Percentiles rank a stretch among this genome's conserved stretches.
These are phyloP conservation scores for Apostasia shenzhenica DNA, from an alignment of 106 monocot genomes.

Conservation along the genomic window DNA sequence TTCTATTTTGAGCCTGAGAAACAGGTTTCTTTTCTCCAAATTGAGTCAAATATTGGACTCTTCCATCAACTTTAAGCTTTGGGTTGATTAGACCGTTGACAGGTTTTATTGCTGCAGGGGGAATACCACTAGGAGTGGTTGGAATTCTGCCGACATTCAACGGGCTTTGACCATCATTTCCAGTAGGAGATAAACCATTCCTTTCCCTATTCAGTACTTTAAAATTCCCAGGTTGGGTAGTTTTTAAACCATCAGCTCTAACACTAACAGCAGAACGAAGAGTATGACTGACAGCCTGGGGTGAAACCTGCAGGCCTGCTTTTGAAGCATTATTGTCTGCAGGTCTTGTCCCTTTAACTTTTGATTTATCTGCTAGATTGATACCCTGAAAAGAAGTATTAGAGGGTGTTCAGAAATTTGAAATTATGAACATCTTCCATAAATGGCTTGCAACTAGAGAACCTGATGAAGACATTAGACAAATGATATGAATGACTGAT, in stretches of 20 bases:
- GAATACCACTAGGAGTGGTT: constrained; percentile 9
- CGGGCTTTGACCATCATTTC: constrained; percentile 22
- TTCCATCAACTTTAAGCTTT: constrained; percentile 24
- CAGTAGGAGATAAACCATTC: constrained; percentile 31
- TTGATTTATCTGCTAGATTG: constrained; percentile 47
- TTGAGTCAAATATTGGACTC: constrained; percentile 3
- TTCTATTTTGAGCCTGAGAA: constrained; percentile 34
- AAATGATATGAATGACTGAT: too few relatives aligned
- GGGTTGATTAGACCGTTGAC: constrained; percentile 11
- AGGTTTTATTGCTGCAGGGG: constrained; percentile 13
- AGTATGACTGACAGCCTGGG: constrained; percentile 17
- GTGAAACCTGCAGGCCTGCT: constrained; percentile 16
- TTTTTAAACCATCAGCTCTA: constrained; percentile 45
- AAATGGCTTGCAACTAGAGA: too few relatives aligned
- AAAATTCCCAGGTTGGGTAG: constrained; percentile 54
- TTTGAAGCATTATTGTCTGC: constrained; percentile 23
- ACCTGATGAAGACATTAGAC: too few relatives aligned
- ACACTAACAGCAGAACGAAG: constrained; percentile 18
- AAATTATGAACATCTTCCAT: too few relatives aligned
- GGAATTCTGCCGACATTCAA: constrained; percentile 17
- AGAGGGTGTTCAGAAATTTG: too few relatives aligned
- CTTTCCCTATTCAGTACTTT: constrained; percentile 66
- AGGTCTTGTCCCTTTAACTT: constrained; percentile 31
- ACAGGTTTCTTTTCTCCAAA: constrained; percentile 31
- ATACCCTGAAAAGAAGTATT: constrained; percentile 16